A percentile compares a stretch with the other conserved stretches of the same genome.
Evolutionary conservation across 768 basidiomycete species (phyloP).

Genomic region (Pleurotus eryngii): DNA sequence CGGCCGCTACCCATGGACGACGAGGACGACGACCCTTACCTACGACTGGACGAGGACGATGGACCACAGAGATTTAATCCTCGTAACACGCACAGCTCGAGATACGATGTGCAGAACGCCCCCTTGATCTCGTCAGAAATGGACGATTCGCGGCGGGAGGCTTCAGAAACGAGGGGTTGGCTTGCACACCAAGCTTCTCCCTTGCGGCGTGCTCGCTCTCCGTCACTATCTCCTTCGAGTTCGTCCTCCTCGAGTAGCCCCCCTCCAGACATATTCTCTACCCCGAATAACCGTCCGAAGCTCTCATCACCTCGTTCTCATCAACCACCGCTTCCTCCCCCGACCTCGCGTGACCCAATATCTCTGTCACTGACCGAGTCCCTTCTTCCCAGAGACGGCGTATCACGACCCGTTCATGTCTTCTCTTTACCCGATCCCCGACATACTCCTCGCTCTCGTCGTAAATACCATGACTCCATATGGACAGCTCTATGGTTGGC

Average conservation of each 20-base stretch:
- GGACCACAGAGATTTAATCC: slow-evolving; percentile 23
- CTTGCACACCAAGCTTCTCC: slow-evolving; percentile 74
- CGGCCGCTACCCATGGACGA: slow-evolving; percentile 25
- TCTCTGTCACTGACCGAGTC: slow-evolving; percentile 79
- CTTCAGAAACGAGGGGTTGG: slow-evolving; percentile 53
- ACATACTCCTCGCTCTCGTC: slow-evolving; percentile 56
- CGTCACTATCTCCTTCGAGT: slow-evolving; percentile 29
- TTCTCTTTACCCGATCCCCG: slow-evolving; percentile 79
- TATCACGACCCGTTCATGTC: slow-evolving; percentile 57
- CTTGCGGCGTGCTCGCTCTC: slow-evolving; percentile 37
- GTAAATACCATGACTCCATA: slow-evolving; percentile 70
- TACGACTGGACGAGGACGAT: slow-evolving; percentile 69
- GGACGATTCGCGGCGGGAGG: slow-evolving; percentile 27
- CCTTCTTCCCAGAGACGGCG: slow-evolving; percentile 71
- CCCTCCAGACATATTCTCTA: slow-evolving; percentile 40
- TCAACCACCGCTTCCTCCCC: slow-evolving; percentile 42
- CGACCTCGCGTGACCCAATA: slow-evolving; percentile 31
- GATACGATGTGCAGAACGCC: slow-evolving; percentile 30
- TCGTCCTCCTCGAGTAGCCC: slow-evolving; percentile 41
- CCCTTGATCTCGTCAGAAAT: slow-evolving; percentile 36
- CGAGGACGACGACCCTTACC: slow-evolving; percentile 75
- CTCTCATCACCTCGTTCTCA: slow-evolving; percentile 24
- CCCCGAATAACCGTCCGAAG: slow-evolving; percentile 11
- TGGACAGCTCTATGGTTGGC: slow-evolving; percentile 71
- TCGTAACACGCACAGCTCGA: slow-evolving; percentile 16